Evolutionary conservation across 192 early-diverging fungal genomes (phyloP), one percentile per base, ranked within the genome.

Genomic region (Gonapodya sp.): DNA sequence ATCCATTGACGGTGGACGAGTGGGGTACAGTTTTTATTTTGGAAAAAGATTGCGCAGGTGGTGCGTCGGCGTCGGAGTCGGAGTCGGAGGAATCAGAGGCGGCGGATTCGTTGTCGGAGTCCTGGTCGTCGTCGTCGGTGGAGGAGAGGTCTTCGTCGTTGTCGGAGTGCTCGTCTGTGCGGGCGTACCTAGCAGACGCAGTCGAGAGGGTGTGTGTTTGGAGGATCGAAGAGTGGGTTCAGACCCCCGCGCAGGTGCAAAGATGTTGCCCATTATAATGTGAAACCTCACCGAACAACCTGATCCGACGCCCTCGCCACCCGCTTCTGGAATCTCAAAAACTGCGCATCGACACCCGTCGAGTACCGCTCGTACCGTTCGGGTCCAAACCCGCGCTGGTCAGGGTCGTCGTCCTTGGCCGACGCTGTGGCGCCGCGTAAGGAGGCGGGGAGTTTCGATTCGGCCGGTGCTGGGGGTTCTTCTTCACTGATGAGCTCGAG

Each of bases 281-380:
- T 31, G 37, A 82, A 83, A 75, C 80, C 84, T 79, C 89, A 95
- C 81, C 97, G 92, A 64, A 99, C 78, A 0, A 99, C 92, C 80
- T 99, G 97, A 16, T 94, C 92, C 0, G 96, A 93, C 73, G 91
- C 88, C n/a, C 88, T 74, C 33, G 89, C 86, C 8, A 96, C 87
- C 35, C 92, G 91, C 81, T 92, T 92, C 84, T 99, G 95, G 86
- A 98, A 99, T 82, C 91, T 85, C 80, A 99, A 82, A 86, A 99
- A 99, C 0, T 92, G 92, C 32, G 90, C 86, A 84, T 99, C 97
- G 0, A 99, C 96, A 36, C 93, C 93, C 0, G 93, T 92, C 73
- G 91, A 86, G 2, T 94, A 93, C 82, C 96, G 94, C 82, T 93
- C 94, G 36, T 86, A 88, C 34, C 86, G 82, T 78, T 92, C 92